Base-by-base conservation (phyloP, 2,329 filamentous ascomycete genomes). In the Exophiala viscosa region DNA sequence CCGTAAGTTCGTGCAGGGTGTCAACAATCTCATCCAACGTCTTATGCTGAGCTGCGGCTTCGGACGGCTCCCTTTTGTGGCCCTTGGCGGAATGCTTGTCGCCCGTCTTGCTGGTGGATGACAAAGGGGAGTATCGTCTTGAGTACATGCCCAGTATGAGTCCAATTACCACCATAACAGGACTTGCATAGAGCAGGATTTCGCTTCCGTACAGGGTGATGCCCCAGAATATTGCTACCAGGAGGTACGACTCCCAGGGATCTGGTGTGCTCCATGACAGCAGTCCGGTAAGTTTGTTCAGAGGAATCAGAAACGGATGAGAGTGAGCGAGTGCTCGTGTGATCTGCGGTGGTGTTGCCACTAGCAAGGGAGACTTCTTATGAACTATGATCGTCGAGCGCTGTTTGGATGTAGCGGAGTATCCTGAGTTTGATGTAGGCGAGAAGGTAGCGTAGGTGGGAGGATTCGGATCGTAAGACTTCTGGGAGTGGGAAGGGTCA, bases 21-120 rank as follows among this genome's bases (percentile, higher is more conserved):
- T 97, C 91, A 51, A 99, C 88, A 55, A 99, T 99, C 73, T 99
- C 93, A 68, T 99, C 93, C 47, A 99, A 73, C 45, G 90, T 96
- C 75, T 96, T 96, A 65, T 96, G 89, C 54, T 86, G 85, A 55
- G 80, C 84, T 5, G 79, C 82, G 13, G 72, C 67, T 63, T 90
- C 88, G 7, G 77, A 74, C 2, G 70, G 69, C 14, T 72, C 71
- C 32, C 74, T 74, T 54, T 75, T 80, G 50, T 80, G 75, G 31
- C 70, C 73, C 15, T 58, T 52, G 15, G 32, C 35, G 3, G 52
- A 35, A 49, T 79, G 79, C 64, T 82, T 86, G 67, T 85, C 82
- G 5, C 80, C 81, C 0, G 80, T 84, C 80, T 87, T 90, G 11
- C 86, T 85, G 28, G 88, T 93, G 45, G 88, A 95, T 34, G 90